Evolutionary conservation across 176 grass and related monocot genomes (phyloP).

Genomic region (Stipa capillata): DNA sequence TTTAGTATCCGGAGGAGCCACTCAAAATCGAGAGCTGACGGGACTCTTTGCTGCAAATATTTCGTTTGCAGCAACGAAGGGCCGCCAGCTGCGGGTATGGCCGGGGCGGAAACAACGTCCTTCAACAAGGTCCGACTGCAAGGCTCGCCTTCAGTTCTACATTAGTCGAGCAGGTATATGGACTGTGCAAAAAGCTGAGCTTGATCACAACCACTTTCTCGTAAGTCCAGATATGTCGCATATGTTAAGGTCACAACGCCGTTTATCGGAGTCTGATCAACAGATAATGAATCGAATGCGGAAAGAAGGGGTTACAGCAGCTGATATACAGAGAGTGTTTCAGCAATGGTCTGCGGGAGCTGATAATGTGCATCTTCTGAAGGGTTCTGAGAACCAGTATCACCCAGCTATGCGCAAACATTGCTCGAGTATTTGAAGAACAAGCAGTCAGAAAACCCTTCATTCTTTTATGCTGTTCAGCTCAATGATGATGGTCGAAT

Average conservation of each 20-base stretch:
- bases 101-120: background rate
- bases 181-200: constrained; percentile 2
- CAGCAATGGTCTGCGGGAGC: background rate
- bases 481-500: constrained; percentile 33
- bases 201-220: background rate
- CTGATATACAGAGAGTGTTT: background rate
- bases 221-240: background rate
- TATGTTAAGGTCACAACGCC: background rate
- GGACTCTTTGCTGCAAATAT: constrained; percentile 1
- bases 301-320: background rate
- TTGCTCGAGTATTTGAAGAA: constrained; percentile 30
- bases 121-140: background rate
- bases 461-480: constrained; percentile 54
- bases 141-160: background rate
- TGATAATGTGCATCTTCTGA: background rate
- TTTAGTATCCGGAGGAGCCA: constrained; percentile 4
- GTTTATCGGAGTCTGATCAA: background rate
- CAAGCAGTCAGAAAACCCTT: constrained; percentile 43
- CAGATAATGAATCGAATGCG: background rate
- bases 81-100: background rate
- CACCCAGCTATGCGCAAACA: constrained; percentile 1
- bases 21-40: background rate
- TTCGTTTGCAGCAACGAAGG: constrained; percentile 21
- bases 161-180: background rate
- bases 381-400: background rate